Evolutionary conservation across 305 asterid species (phyloP).

Genomic region (Plantago lanceolata): DNA sequence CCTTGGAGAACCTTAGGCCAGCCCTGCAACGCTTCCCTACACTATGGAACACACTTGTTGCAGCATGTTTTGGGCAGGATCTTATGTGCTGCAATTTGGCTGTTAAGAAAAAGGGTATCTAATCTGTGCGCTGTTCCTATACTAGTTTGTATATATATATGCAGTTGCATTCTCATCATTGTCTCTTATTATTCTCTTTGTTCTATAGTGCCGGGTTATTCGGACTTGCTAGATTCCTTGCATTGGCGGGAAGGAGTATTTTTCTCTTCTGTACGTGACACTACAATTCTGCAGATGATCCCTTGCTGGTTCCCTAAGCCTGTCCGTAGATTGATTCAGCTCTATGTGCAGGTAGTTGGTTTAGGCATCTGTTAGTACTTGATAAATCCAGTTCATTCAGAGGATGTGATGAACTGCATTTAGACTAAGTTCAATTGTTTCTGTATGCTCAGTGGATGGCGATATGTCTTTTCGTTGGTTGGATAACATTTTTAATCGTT

Average conservation of each 20-base stretch:
- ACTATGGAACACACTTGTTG: slow-evolving; percentile 72
- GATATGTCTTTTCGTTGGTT: not conserved
- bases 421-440: not conserved
- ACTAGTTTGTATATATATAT: slow-evolving; percentile 12
- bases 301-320: slow-evolving; percentile 97
- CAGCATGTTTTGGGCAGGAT: slow-evolving; percentile 90
- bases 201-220: slow-evolving; percentile 57
- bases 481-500: slow-evolving; percentile 5
- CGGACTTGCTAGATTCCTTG: slow-evolving; percentile 85
- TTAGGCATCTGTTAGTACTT: slow-evolving; percentile 9
- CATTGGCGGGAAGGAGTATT: slow-evolving; percentile 93
- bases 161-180: not conserved
- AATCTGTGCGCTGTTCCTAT: slow-evolving; percentile 18
- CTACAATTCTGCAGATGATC: slow-evolving; percentile 92
- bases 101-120: slow-evolving; percentile 59
- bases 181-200: slow-evolving; percentile 26
- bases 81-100: slow-evolving; percentile 49
- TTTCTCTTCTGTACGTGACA: slow-evolving; percentile 80
- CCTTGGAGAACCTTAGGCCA: slow-evolving; percentile 94
- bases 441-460: not conserved
- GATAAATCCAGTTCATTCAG: not conserved
- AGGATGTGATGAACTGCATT: no score
- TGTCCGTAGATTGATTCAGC: slow-evolving; percentile 92
- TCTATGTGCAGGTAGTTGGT: slow-evolving; percentile 70
- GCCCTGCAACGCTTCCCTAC: slow-evolving; percentile 89